phyloP scores from a whole-genome alignment of 331 rosid genomes.

The Malus hybrid region DNA sequence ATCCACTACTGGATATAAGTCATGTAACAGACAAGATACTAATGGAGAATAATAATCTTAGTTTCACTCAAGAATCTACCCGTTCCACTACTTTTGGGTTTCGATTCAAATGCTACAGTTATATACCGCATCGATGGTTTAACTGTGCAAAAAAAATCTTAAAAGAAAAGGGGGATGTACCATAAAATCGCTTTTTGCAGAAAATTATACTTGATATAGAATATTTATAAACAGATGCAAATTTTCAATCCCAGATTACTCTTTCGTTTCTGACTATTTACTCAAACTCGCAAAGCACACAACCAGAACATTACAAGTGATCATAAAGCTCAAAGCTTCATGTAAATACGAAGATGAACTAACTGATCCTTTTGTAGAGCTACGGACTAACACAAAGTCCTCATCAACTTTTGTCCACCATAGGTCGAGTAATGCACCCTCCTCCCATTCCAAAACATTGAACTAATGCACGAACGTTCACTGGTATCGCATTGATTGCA shows the following conservation, averaged over 20 bases:
- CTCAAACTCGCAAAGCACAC: conserved; percentile 21
- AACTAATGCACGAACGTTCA: conserved; percentile 12
- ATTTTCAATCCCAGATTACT: conserved; percentile 14
- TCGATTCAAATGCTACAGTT: too few relatives aligned
- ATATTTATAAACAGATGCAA: conserved; percentile 4
- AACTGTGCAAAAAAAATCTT: background rate
- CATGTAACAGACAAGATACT: too few relatives aligned
- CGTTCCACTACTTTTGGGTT: too few relatives aligned
- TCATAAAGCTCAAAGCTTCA: conserved; percentile 22
- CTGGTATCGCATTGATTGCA: conserved; percentile 48
- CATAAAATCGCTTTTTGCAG: background rate
- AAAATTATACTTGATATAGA: background rate
- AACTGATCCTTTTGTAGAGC: conserved; percentile 20
- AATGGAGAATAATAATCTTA: too few relatives aligned
- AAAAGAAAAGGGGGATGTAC: background rate
- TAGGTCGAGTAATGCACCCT: conserved; percentile 6
- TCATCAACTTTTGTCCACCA: conserved; percentile 39
- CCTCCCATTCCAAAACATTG: conserved; percentile 14
- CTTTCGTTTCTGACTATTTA: conserved; percentile 11
- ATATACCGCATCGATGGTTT: background rate
- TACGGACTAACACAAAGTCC: conserved; percentile 31
- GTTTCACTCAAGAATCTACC: too few relatives aligned
- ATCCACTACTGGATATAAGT: too few relatives aligned
- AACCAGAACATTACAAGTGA: conserved; percentile 33
- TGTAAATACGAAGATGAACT: conserved; percentile 18